These are phyloP conservation scores for Fusarium anguioides DNA, from an alignment of 2,329 filamentous ascomycete species.

Conservation along the genomic window DNA sequence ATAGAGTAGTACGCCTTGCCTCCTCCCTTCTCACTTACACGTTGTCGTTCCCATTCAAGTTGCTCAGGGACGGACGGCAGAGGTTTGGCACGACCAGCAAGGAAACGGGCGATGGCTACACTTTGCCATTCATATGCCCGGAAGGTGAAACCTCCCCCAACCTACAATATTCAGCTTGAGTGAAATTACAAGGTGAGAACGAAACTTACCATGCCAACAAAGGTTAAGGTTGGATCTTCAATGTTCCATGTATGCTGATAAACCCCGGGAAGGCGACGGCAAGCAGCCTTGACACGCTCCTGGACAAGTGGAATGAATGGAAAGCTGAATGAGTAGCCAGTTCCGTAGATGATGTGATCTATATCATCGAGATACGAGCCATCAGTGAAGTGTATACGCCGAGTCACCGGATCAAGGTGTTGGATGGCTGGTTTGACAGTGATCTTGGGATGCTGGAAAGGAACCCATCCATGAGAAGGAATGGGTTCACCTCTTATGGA, in stretches of 20 bases:
- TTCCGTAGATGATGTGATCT: conserved; percentile 29
- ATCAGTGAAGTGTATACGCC: conserved; percentile 14
- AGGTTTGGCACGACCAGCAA: conserved; percentile 15
- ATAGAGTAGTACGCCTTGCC: conserved; percentile 40
- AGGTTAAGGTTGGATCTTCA: conserved; percentile 27
- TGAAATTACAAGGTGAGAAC: fast-evolving
- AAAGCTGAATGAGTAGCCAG: conserved; percentile 28
- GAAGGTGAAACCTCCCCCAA: conserved; percentile 38
- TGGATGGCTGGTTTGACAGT: conserved; percentile 24
- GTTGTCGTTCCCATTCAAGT: conserved; percentile 34
- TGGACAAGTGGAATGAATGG: conserved; percentile 19
- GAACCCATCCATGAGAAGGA: conserved; percentile 22
- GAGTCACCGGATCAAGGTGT: conserved; percentile 1
- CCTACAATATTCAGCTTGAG: background rate
- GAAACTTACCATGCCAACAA: conserved; percentile 21
- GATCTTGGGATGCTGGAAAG: conserved; percentile 27
- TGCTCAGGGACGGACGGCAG: conserved; percentile 18
- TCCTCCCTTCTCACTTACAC: conserved; percentile 29
- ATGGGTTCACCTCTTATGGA: conserved; percentile 20
- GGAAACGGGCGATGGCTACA: conserved; percentile 27
- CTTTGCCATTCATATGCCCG: conserved; percentile 40
- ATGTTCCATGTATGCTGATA: conserved; percentile 36
- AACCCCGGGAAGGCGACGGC: conserved; percentile 19
- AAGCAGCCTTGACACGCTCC: conserved; percentile 8
- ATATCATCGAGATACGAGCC: conserved; percentile 15